Evolutionary conservation across 1,284 basidiomycete species (phyloP).

Genomic region (Cryptococcus hybrid): DNA sequence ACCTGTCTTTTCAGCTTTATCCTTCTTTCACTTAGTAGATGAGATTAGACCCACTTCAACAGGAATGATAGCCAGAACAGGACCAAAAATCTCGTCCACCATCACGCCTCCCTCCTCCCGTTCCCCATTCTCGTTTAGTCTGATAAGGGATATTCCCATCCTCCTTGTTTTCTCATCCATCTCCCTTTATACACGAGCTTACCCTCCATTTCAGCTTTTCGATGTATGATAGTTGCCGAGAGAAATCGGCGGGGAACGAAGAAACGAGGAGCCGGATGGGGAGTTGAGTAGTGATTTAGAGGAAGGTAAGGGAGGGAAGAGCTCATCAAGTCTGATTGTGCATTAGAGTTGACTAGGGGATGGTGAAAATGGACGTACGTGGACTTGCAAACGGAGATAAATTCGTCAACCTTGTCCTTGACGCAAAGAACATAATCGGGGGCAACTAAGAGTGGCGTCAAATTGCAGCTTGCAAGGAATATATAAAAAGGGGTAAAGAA

Average conservation of each 20-base stretch:
- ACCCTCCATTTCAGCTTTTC: constrained; percentile 62
- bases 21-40: constrained; percentile 29
- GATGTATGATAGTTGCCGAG: constrained; percentile 63
- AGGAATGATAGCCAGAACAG: constrained; percentile 71
- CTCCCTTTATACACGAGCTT: constrained; percentile 69
- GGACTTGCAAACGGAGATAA: constrained; percentile 63
- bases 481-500: too few relatives aligned
- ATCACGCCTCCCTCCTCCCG: constrained; percentile 62
- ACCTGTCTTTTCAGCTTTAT: constrained; percentile 15
- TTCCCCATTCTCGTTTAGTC: constrained; percentile 58
- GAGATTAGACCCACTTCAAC: constrained; percentile 53
- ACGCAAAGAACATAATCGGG: constrained; percentile 74
- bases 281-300: constrained; percentile 49
- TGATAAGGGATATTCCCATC: constrained; percentile 51
- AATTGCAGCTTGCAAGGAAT: too few relatives aligned
- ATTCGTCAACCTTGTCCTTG: constrained; percentile 60
- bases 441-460: constrained; percentile 54
- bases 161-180: constrained; percentile 55
- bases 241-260: constrained; percentile 57
- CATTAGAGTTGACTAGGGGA: constrained; percentile 58
- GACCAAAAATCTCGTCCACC: constrained; percentile 72
- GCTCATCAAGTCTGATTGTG: constrained; percentile 20
- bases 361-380: constrained; percentile 44
- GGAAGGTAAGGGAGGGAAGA: constrained; percentile 44
- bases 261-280: constrained; percentile 55